phyloP scores from a whole-genome alignment of 2,329 filamentous ascomycete genomes.

The Fusarium compactum region DNA sequence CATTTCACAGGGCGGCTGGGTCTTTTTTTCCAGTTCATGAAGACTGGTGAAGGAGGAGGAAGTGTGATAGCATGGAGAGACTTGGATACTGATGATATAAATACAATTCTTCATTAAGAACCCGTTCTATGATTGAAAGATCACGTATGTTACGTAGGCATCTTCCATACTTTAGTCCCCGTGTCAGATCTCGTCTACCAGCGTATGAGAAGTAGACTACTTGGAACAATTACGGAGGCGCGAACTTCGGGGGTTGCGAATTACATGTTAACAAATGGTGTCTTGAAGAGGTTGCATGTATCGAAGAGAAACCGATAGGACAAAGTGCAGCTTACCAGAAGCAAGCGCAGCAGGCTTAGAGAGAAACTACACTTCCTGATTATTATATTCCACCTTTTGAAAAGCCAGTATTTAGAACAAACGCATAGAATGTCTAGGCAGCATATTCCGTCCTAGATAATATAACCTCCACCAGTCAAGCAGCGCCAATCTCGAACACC shows the following conservation, averaged over 20 bases:
- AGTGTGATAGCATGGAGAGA: conserved; percentile 1
- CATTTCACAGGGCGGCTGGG: conserved; percentile 33
- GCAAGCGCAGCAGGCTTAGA: background rate
- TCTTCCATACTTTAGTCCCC: background rate
- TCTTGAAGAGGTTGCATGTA: background rate
- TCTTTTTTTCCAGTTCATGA: conserved; percentile 13
- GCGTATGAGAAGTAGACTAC: background rate
- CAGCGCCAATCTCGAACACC: conserved; percentile 84
- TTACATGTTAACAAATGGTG: background rate
- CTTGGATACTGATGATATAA: conserved; percentile 29
- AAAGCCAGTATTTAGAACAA: conserved; percentile 1
- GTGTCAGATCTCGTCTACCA: background rate
- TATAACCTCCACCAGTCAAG: conserved; percentile 75
- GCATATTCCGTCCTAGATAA: conserved; percentile 52
- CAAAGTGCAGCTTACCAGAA: background rate
- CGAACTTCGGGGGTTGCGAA: background rate
- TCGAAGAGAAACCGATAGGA: conserved; percentile 13
- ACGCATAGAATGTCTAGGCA: background rate
- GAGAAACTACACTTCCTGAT: conserved; percentile 1
- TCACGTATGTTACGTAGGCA: background rate
- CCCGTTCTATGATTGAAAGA: background rate
- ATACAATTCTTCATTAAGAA: conserved; percentile 19
- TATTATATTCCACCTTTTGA: conserved; percentile 13
- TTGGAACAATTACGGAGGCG: background rate
- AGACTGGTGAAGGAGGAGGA: conserved; percentile 11